Percentiles rank a stretch among this genome's conserved stretches.
These are phyloP conservation scores for Geotrichum reessii DNA, from an alignment of 1,139 yeast species.

Conservation along the genomic window DNA sequence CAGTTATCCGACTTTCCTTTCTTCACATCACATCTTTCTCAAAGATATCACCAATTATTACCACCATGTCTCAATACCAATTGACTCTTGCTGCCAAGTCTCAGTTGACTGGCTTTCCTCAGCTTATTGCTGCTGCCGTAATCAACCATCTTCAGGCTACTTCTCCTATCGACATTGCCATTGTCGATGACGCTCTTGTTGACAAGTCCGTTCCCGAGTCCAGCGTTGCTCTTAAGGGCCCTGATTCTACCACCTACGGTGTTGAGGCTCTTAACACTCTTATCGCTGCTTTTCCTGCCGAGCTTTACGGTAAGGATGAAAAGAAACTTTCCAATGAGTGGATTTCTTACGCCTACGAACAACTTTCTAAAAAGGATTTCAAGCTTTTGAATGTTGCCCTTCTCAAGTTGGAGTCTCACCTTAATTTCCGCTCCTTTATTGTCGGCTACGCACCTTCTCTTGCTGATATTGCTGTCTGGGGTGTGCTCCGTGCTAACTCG, in stretches of 20 bases:
- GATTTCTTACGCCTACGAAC: conserved; percentile 62
- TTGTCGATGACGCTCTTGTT: conserved; percentile 41
- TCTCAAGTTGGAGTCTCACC: conserved; percentile 73
- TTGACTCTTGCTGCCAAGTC: conserved; percentile 77
- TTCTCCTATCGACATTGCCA: conserved; percentile 53
- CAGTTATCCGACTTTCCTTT: not conserved
- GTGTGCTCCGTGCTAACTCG: conserved; percentile 86
- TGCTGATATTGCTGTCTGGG: conserved; percentile 91
- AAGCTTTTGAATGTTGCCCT: conserved; percentile 72
- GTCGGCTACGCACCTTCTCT: conserved; percentile 60
- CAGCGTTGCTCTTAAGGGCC: conserved; percentile 44
- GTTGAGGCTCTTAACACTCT: conserved; percentile 44
- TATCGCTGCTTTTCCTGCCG: conserved; percentile 39
- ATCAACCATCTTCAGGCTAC: conserved; percentile 51
- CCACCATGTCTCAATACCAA: conserved; percentile 15
- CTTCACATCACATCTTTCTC: not conserved
- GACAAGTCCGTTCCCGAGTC: conserved; percentile 36
- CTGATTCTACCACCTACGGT: conserved; percentile 43
- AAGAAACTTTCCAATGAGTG: conserved; percentile 41
- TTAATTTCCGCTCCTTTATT: conserved; percentile 78
- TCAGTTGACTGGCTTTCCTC: conserved; percentile 72
- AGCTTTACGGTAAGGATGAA: conserved; percentile 28
- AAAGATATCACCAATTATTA: not conserved
- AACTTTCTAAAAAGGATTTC: conserved; percentile 78
- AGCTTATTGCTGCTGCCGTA: conserved; percentile 69